Evolutionary conservation across 139 green algal species (phyloP), one percentile per base, ranked within the genome.

Genomic region (Chlamydomonas sp.): DNA sequence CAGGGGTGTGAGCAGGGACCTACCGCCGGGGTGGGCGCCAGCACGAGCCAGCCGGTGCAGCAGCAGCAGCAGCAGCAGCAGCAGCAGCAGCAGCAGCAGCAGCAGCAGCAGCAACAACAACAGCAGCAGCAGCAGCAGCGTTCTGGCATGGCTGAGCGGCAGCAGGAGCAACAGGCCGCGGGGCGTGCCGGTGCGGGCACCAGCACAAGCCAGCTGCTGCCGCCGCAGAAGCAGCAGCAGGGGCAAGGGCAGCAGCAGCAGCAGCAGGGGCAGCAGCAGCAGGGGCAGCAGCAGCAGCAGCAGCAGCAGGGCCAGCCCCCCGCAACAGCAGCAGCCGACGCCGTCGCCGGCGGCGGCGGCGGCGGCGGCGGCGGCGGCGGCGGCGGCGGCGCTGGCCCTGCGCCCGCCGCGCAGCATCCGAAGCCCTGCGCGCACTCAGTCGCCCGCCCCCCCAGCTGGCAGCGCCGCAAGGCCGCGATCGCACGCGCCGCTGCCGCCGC

Each of bases 391-490:
- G n/a, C n/a, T n/a, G n/a, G n/a, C n/a, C n/a, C n/a, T n/a, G n/a
- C n/a, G n/a, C n/a, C n/a, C n/a, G n/a, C n/a, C n/a, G n/a, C n/a
- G n/a, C n/a, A n/a, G n/a, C n/a, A n/a, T n/a, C n/a, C n/a, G n/a
- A n/a, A n/a, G 57, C 57, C 8, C 8, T 16, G 3, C 26, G 57
- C n/a, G 61, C 61, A 50, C 62, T n/a, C 20, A 10, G 31, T 10
- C 24, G 3, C 62, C 39, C 39, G 65, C 6, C 65, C 43, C 2
- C 65, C 65, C 22, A 71, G 65, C 65, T 77, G 70, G 73, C 65
- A 74, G 54, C 43, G 74, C 26, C 43, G 64, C 2, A 80, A 80
- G 49, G 58, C 57, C 1, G 73, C 67, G 28, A 64, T 48, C 47
- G 28, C 35, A 16, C 57, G 58, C 2, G 43, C 30, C 22, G 75